Evolutionary conservation across 1,139 yeast genomes (phyloP).

Genomic region (Protomyces arabidopsidicola): DNA sequence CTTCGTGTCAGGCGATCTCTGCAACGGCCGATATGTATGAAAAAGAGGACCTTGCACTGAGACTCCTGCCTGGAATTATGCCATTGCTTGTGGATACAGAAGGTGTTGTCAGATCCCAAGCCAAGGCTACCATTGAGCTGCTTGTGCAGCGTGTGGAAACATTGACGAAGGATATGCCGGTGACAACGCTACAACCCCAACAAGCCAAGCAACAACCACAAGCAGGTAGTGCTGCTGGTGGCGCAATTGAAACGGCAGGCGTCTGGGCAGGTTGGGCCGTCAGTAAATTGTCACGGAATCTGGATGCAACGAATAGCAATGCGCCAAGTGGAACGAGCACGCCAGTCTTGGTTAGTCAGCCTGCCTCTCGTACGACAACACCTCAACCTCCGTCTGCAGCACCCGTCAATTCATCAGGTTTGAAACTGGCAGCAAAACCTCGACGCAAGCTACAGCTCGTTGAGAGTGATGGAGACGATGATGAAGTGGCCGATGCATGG

Average conservation of each 20-base stretch:
- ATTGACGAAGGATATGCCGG: constrained; percentile 17
- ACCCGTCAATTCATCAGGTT: not conserved
- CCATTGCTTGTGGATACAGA: constrained; percentile 66
- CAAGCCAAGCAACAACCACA: not conserved
- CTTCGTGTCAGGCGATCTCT: constrained; percentile 71
- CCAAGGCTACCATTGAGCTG: constrained; percentile 1
- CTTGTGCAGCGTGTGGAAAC: constrained; percentile 2
- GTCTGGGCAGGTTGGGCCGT: constrained; percentile 28
- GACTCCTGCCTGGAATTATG: constrained; percentile 79
- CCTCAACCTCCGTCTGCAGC: not conserved
- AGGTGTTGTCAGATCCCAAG: constrained; percentile 8
- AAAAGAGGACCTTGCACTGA: constrained; percentile 72
- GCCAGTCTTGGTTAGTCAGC: constrained; percentile 2
- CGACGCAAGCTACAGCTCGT: constrained; percentile 5
- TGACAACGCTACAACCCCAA: not conserved
- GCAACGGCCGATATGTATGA: constrained; percentile 61
- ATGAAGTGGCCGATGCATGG: constrained; percentile 19
- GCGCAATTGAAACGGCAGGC: constrained; percentile 23
- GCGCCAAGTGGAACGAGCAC: not conserved
- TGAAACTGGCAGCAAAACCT: constrained; percentile 5
- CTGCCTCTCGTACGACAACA: constrained; percentile 2
- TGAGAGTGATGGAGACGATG: constrained; percentile 2
- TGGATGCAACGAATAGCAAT: not conserved
- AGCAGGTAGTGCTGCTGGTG: not conserved
- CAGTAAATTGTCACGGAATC: constrained; percentile 13